Evolutionary conservation across 495 filamentous ascomycete genomes (phyloP).

Genomic region (Sabuloglossum arenarium): DNA sequence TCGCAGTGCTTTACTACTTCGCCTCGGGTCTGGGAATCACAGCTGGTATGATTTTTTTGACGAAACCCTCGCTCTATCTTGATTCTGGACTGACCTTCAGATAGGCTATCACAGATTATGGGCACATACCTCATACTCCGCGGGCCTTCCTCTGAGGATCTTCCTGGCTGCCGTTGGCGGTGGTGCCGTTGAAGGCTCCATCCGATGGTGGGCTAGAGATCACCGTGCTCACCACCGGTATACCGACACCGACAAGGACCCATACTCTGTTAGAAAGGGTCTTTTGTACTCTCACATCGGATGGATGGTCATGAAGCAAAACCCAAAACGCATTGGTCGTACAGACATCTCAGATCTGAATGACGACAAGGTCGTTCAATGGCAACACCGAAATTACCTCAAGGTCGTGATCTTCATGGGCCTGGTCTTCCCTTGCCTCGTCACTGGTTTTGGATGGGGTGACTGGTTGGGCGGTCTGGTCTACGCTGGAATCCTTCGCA

Average conservation of each 20-base stretch:
- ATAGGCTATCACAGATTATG: constrained; percentile 75
- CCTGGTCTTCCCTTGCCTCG: constrained; percentile 9
- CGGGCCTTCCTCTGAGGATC: constrained; percentile 68
- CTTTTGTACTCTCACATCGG: constrained; percentile 91
- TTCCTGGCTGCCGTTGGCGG: constrained; percentile 83
- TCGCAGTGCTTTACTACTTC: constrained; percentile 78
- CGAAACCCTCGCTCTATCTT: neutral
- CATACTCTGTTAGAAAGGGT: constrained; percentile 97
- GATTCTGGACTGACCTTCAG: neutral
- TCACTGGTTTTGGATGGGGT: constrained; percentile 14
- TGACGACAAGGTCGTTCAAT: constrained; percentile 13
- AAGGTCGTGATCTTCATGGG: constrained; percentile 8
- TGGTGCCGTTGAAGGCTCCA: constrained; percentile 88
- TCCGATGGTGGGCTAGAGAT: constrained; percentile 92
- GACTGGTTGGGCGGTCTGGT: constrained; percentile 15
- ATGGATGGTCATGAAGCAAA: constrained; percentile 35
- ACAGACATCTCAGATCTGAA: constrained; percentile 15
- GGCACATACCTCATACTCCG: constrained; percentile 91
- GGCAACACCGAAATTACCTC: constrained; percentile 12
- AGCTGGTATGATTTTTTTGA: constrained; percentile 29
- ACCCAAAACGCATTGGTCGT: constrained; percentile 21
- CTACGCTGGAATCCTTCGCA: constrained; percentile 12
- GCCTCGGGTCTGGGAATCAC: constrained; percentile 79
- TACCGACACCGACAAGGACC: constrained; percentile 97
- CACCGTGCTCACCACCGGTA: constrained; percentile 97